These are phyloP conservation scores for Phlegmacium glaucopus DNA, from an alignment of 768 basidiomycete genomes.

Conservation along the genomic window DNA sequence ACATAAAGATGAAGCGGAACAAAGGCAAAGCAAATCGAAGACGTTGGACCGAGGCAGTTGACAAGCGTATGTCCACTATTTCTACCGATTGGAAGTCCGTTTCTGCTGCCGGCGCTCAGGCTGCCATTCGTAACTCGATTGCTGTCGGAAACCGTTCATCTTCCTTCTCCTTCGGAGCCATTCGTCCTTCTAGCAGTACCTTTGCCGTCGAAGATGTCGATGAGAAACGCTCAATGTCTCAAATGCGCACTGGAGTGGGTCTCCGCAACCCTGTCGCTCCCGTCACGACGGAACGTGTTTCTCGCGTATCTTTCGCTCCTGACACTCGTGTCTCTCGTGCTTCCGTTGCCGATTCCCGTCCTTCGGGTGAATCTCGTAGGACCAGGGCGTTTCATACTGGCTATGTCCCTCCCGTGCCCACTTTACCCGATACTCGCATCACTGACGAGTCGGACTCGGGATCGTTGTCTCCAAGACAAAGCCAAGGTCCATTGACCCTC, in stretches of 20 bases:
- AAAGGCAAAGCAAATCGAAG: conserved; percentile 48
- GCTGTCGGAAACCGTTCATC: conserved; percentile 44
- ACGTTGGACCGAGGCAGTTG: conserved; percentile 63
- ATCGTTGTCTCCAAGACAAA: conserved; percentile 35
- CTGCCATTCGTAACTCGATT: conserved; percentile 70
- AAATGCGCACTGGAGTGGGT: conserved; percentile 50
- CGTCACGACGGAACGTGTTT: conserved; percentile 34
- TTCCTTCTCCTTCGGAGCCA: conserved; percentile 56
- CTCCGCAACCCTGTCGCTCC: conserved; percentile 45
- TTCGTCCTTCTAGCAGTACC: conserved; percentile 45
- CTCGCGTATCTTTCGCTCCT: conserved; percentile 70
- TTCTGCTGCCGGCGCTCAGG: conserved; percentile 63
- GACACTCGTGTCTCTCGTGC: conserved; percentile 41
- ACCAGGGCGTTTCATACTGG: conserved; percentile 40
- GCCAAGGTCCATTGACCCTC: conserved; percentile 38
- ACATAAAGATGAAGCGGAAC: conserved; percentile 51
- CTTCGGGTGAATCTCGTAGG: conserved; percentile 34
- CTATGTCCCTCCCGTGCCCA: conserved; percentile 41
- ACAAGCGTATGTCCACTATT: conserved; percentile 83
- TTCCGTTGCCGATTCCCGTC: conserved; percentile 40
- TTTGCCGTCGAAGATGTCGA: conserved; percentile 40
- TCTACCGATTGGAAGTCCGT: conserved; percentile 76
- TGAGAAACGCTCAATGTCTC: conserved; percentile 33
- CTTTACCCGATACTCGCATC: conserved; percentile 23
- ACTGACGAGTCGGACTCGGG: conserved; percentile 13